phyloP scores from a whole-genome alignment of 192 early-diverging fungal genomes.

The Mortierella hygrophila region DNA sequence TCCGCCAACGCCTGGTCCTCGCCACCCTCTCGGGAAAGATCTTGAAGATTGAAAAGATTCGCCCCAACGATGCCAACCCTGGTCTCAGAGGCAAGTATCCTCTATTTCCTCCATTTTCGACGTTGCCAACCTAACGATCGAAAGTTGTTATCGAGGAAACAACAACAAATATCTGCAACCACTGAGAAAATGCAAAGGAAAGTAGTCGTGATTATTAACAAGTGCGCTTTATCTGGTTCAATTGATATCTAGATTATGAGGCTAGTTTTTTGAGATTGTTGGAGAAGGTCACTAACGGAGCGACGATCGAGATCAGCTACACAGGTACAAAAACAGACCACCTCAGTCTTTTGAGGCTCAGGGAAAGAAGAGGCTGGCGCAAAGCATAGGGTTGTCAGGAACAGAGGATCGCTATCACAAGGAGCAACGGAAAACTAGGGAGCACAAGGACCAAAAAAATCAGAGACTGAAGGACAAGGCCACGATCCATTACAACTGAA shows the following conservation, averaged over 20 bases:
- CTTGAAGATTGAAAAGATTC: constrained; percentile 92
- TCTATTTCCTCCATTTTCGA: too few species aligned
- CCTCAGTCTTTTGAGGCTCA: neutral
- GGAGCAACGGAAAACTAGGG: too few species aligned
- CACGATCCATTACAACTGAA: too few species aligned
- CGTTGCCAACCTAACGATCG: too few species aligned
- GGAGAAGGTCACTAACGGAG: constrained; percentile 95
- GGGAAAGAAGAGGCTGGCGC: neutral
- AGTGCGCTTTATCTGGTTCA: too few species aligned
- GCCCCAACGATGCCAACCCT: constrained; percentile 86
- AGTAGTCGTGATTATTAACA: too few species aligned
- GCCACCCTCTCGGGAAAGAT: constrained; percentile 86
- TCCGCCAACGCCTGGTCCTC: constrained; percentile 92
- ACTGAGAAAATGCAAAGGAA: too few species aligned
- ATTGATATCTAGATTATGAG: constrained; percentile 83
- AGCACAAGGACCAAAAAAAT: too few species aligned
- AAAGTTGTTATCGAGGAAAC: too few species aligned
- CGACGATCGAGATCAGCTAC: constrained; percentile 92
- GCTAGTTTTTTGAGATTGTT: constrained; percentile 89
- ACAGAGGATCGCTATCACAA: too few species aligned
- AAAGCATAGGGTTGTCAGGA: neutral
- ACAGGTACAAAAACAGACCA: constrained; percentile 67
- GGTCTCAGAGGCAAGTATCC: constrained; percentile 78
- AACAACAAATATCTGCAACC: too few species aligned
- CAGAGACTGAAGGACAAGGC: too few species aligned